phyloP scores from a whole-genome alignment of 1,139 yeast genomes.

The Taphrina populina region DNA sequence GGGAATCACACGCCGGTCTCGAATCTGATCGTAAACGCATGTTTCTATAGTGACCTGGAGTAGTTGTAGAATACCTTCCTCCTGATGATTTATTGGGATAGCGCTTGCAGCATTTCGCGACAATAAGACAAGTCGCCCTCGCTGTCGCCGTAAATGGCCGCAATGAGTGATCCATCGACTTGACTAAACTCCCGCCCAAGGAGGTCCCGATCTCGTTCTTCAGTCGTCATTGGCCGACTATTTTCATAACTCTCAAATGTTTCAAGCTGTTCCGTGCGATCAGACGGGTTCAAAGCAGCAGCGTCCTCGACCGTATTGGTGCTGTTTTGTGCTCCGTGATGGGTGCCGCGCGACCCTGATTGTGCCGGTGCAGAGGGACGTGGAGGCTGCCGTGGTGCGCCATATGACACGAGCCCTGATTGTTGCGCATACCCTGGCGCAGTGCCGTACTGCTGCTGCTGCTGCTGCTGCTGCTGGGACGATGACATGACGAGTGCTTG shows the following conservation, averaged over 20 bases:
- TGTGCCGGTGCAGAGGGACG: too few relatives aligned
- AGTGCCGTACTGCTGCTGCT: constrained; percentile 3
- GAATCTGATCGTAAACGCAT: constrained; percentile 30
- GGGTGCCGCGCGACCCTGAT: too few relatives aligned
- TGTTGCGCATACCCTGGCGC: not conserved
- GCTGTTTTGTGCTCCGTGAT: not conserved
- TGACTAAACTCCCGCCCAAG: constrained; percentile 5
- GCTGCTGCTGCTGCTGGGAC: constrained; percentile 2
- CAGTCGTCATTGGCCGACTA: constrained; percentile 7
- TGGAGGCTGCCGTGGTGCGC: too few relatives aligned
- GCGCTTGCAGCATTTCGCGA: constrained; percentile 23
- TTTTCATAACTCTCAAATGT: constrained; percentile 9
- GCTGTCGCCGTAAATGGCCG: constrained; percentile 25
- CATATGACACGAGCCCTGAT: too few relatives aligned
- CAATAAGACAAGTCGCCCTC: constrained; percentile 20
- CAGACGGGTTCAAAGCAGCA: not conserved
- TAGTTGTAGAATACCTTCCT: too few relatives aligned
- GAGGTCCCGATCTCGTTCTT: constrained; percentile 11
- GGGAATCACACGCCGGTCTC: constrained; percentile 32
- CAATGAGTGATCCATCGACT: constrained; percentile 24
- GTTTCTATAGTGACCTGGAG: constrained; percentile 15
- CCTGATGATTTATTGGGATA: too few relatives aligned
- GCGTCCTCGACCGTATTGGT: not conserved
- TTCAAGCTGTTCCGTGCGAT: constrained; percentile 20
- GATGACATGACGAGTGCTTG: constrained; percentile 2